Evolutionary conservation across 441 rosid genomes (phyloP).

Genomic region (Eruca vesicaria): DNA sequence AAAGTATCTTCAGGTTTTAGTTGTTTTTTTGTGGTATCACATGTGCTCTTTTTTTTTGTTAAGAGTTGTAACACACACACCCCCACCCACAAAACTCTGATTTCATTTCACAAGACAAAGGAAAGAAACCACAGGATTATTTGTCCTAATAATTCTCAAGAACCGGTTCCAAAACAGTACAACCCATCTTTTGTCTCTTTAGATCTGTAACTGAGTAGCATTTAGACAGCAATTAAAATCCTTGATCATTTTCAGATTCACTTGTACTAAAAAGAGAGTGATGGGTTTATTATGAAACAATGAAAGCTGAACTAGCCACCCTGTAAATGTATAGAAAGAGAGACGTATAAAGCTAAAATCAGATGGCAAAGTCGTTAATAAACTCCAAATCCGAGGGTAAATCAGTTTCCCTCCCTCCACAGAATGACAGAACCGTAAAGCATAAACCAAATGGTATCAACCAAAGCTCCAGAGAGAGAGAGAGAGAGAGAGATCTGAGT

Average conservation of each 20-base stretch:
- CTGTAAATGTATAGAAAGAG: conserved; percentile 17
- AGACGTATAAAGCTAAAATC: conserved; percentile 3
- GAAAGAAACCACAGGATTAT: neutral
- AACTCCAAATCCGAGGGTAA: neutral
- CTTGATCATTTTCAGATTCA: neutral
- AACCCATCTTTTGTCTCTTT: neutral
- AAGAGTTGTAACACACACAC: neutral
- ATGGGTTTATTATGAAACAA: neutral
- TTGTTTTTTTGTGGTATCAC: neutral
- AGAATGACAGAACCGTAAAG: conserved; percentile 3
- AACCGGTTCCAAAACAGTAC: neutral
- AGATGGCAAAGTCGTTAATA: conserved; percentile 22
- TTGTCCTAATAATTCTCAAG: neutral
- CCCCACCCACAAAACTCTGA: neutral
- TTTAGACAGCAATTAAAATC: too few relatives aligned
- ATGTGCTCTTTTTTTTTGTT: neutral
- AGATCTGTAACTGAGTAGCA: neutral
- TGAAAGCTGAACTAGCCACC: conserved; percentile 19
- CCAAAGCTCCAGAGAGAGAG: neutral
- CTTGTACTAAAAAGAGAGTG: neutral
- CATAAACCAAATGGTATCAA: conserved; percentile 5
- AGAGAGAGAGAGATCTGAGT: neutral
- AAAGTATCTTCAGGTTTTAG: neutral
- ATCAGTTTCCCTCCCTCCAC: neutral
- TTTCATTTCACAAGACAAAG: neutral